phyloP scores from a whole-genome alignment of 129 eudicot genomes.

The Calendula officinalis region DNA sequence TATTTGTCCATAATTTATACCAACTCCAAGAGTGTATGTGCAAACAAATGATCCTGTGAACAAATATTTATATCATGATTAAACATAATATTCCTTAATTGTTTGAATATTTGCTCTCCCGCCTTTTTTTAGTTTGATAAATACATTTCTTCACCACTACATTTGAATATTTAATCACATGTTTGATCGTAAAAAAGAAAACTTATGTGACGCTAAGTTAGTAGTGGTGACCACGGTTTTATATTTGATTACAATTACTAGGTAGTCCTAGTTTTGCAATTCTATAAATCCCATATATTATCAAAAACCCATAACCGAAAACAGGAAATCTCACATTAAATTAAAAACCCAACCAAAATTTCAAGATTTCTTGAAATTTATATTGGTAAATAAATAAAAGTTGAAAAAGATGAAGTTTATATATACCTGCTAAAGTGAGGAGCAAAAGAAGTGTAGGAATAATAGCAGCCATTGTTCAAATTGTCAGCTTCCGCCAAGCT shows the following conservation, averaged over 20 bases:
- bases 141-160: too few species aligned
- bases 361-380: not conserved
- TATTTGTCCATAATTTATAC: conserved; percentile 93
- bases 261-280: too few species aligned
- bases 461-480: conserved; percentile 38
- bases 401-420: not conserved
- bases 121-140: too few species aligned
- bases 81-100: not conserved
- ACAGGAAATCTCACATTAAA: not conserved
- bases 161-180: too few species aligned
- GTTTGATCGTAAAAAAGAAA: too few species aligned
- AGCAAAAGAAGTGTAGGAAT: conserved; percentile 31
- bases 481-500: not conserved
- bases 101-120: too few species aligned
- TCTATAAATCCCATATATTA: too few species aligned
- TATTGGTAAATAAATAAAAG: not conserved
- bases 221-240: too few species aligned
- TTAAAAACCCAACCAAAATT: not conserved
- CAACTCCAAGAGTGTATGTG: conserved; percentile 52
- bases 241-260: too few species aligned
- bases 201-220: too few species aligned
- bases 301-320: conserved; percentile 7
- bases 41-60: conserved; percentile 37
- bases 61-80: not conserved
- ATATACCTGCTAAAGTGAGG: conserved; percentile 40